Percentiles rank a stretch among this genome's conserved stretches.
phyloP scores from a whole-genome alignment of 495 filamentous ascomycete genomes.

The Podospora australis region DNA sequence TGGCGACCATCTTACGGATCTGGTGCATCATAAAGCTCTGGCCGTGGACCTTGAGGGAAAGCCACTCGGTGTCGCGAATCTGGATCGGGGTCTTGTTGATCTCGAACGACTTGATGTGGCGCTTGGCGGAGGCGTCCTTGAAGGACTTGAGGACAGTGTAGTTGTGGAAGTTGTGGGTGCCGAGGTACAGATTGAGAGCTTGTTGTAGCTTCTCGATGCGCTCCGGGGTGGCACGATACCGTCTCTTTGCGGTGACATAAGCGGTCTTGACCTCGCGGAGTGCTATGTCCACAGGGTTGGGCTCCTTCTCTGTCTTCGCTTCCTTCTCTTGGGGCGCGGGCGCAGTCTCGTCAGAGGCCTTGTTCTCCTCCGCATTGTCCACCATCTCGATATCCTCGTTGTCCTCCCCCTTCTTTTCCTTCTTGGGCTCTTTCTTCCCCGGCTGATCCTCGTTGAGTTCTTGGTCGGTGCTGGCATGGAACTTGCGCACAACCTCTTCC shows the following conservation, averaged over 20 bases:
- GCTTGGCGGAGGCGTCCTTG: slow-evolving; percentile 73
- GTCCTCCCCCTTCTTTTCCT: slow-evolving; percentile 1
- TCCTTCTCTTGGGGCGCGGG: no score
- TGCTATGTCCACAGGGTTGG: slow-evolving; percentile 51
- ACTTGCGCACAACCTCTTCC: slow-evolving; percentile 35
- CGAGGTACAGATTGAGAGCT: slow-evolving; percentile 62
- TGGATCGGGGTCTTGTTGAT: slow-evolving; percentile 64
- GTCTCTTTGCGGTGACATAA: slow-evolving; percentile 67
- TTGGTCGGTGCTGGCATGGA: slow-evolving; percentile 31
- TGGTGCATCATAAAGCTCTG: slow-evolving; percentile 99
- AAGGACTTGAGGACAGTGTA: slow-evolving; percentile 84
- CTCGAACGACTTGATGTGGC: slow-evolving; percentile 84
- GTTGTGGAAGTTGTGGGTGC: slow-evolving; percentile 89
- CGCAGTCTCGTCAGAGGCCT: neutral
- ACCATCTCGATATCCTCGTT: slow-evolving; percentile 7
- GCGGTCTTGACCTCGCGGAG: slow-evolving; percentile 71
- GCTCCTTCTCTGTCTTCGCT: slow-evolving; percentile 18
- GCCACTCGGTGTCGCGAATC: slow-evolving; percentile 88
- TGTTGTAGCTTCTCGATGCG: slow-evolving; percentile 68
- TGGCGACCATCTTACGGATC: slow-evolving; percentile 96
- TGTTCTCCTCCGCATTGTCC: slow-evolving; percentile 3
- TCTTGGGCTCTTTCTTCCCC: slow-evolving; percentile 8
- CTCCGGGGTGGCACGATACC: slow-evolving; percentile 68
- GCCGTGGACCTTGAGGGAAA: slow-evolving; percentile 90
- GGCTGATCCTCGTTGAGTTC: slow-evolving; percentile 19